Conservation (phyloP, 2,329 filamentous ascomycete species). For the Cadophora sp. region DNA sequence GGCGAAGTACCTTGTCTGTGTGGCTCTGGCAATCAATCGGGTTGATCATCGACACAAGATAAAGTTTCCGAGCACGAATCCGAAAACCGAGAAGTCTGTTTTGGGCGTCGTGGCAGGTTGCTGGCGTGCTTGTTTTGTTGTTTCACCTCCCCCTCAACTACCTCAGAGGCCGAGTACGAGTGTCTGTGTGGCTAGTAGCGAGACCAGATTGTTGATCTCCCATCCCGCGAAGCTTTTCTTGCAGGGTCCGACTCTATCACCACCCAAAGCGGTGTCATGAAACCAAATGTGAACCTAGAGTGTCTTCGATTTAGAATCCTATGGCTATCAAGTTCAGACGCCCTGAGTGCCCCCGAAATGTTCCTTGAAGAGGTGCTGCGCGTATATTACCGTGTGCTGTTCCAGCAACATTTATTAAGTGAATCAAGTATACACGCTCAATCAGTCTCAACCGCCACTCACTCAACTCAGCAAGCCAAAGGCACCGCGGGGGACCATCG, state of each 20-base stretch:
- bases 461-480: neutral
- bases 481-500: neutral
- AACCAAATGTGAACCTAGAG: constrained; percentile 8
- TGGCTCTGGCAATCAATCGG: neutral
- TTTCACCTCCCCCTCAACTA: constrained; percentile 12
- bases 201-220: neutral
- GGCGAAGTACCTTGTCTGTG: neutral
- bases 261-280: constrained; percentile 4
- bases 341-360: neutral
- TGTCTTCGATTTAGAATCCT: neutral
- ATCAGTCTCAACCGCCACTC: neutral
- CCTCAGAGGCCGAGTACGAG: neutral
- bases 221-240: neutral
- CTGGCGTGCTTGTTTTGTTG: constrained; percentile 9
- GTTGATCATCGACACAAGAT: neutral
- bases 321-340: constrained; percentile 4
- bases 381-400: constrained; percentile 8
- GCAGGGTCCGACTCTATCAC: neutral
- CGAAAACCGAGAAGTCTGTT: neutral
- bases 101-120: neutral
- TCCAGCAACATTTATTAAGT: neutral
- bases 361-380: neutral
- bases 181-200: constrained; percentile 10
- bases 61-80: constrained; percentile 5
- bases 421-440: neutral